phyloP scores from a whole-genome alignment of 2,329 filamentous ascomycete genomes.

The Pseudogymnoascus sp. region DNA sequence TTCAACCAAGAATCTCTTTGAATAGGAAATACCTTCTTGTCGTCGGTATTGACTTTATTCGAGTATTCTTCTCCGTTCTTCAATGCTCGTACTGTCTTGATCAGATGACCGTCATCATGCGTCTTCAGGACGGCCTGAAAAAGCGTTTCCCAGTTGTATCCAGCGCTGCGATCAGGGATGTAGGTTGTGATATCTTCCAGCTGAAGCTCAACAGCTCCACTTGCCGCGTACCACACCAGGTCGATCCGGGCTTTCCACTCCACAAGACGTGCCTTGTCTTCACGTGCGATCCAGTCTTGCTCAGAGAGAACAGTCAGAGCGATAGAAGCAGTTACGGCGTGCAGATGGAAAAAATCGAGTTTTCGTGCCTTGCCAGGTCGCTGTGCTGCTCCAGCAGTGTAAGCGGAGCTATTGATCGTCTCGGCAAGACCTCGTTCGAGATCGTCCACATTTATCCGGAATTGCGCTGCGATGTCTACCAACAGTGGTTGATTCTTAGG shows the following conservation, averaged over 20 bases:
- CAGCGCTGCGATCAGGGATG: constrained; percentile 33
- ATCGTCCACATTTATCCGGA: constrained; percentile 35
- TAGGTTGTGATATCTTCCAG: constrained; percentile 53
- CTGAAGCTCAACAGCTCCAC: constrained; percentile 53
- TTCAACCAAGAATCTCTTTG: constrained; percentile 9
- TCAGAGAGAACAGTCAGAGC: constrained; percentile 64
- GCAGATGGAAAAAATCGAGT: constrained; percentile 59
- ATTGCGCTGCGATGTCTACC: constrained; percentile 45
- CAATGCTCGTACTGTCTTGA: constrained; percentile 66
- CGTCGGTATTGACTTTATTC: constrained; percentile 37
- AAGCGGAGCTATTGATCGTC: constrained; percentile 59
- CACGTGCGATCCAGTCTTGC: constrained; percentile 51
- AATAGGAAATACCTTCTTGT: constrained; percentile 17
- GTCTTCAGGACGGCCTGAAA: constrained; percentile 39
- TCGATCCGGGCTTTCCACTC: constrained; percentile 75
- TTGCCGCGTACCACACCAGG: constrained; percentile 62
- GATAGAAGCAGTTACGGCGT: constrained; percentile 60
- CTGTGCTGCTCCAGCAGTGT: constrained; percentile 43
- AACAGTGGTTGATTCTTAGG: constrained; percentile 56
- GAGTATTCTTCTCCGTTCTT: constrained; percentile 48
- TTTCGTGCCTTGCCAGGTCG: constrained; percentile 54
- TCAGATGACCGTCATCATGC: constrained; percentile 69
- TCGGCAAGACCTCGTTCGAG: constrained; percentile 45
- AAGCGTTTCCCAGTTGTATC: constrained; percentile 28
- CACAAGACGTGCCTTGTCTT: constrained; percentile 59